A percentile compares a stretch with the other conserved stretches of the same genome.
These are phyloP conservation scores for Cladosporium austrohemisphaericum DNA, from an alignment of 2,329 filamentous ascomycete species.

Conservation along the genomic window DNA sequence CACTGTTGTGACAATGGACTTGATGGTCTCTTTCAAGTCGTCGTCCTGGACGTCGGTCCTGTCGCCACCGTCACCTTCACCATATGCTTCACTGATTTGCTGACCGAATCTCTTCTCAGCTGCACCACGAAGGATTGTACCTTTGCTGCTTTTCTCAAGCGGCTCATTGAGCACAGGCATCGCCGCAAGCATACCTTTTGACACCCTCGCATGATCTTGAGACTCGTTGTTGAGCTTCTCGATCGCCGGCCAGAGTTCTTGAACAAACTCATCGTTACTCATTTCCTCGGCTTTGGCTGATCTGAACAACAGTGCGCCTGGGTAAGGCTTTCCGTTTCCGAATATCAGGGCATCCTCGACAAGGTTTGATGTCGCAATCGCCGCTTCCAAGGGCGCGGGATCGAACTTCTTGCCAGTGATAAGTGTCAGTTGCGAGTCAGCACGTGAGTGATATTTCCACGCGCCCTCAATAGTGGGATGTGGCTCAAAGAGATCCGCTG, in stretches of 20 bases:
- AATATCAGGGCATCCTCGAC: constrained; percentile 59
- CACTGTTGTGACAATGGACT: constrained; percentile 22
- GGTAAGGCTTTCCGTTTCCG: constrained; percentile 54
- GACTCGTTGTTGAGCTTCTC: constrained; percentile 47
- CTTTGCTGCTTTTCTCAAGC: constrained; percentile 61
- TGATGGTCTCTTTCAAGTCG: constrained; percentile 33
- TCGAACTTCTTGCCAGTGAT: constrained; percentile 68
- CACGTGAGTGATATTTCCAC: constrained; percentile 61
- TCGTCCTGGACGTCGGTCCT: constrained; percentile 29
- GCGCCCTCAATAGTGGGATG: constrained; percentile 51
- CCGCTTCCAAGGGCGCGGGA: constrained; percentile 57
- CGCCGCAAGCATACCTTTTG: constrained; percentile 49
- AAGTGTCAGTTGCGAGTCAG: constrained; percentile 60
- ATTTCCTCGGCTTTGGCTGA: constrained; percentile 26
- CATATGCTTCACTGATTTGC: constrained; percentile 49
- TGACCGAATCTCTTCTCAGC: constrained; percentile 50
- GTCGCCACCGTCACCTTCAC: constrained; percentile 21
- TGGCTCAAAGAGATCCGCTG: constrained; percentile 58
- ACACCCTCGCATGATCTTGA: constrained; percentile 51
- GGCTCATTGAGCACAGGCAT: constrained; percentile 35
- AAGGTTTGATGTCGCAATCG: constrained; percentile 43
- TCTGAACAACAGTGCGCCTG: constrained; percentile 56
- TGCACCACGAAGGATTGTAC: constrained; percentile 52
- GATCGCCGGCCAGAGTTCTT: constrained; percentile 43
- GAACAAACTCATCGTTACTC: constrained; percentile 39